Evolutionary conservation across 2,329 filamentous ascomycete species (phyloP), one percentile per base, ranked within the genome.

Genomic region (Penicillium sp.): DNA sequence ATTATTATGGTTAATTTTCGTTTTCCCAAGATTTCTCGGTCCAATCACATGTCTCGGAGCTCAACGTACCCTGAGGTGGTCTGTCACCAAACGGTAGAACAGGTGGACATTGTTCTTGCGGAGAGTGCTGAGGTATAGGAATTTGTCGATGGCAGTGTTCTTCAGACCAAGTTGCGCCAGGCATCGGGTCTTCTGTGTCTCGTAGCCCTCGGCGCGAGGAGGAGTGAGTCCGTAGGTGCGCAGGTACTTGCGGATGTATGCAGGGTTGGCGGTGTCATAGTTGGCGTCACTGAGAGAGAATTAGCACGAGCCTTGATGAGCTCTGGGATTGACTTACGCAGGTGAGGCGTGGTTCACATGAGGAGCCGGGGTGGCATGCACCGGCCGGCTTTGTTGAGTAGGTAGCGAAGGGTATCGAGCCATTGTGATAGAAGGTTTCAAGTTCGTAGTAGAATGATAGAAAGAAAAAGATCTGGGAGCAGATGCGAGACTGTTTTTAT

Each of bases 41-140:
- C 48, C 54, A 50, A 53, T 49, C 50, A 49, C 47, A 44, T 55
- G 46, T 48, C 54, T 49, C 33, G 43, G 35, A 11, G 33, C n/a
- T 54, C 41, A 55, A 55, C 70, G 51, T 66, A 77, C 75, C 69
- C 68, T 73, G 55, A 79, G 70, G 59, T 80, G 77, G 56, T 79
- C 77, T 33, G 74, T 75, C 46, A 80, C 69, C 60, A 80, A 64
- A 61, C 78, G 76, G 67, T 80, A 80, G 69, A 80, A 80, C n/a
- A 80, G 68, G 62, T 80, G 78, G 6, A 80, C 77, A 68, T 80
- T 79, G 69, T 79, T 78, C 67, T 78, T 78, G 65, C 78, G 76
- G 50, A 80, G 67, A 9, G 76, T 75, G 67, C 76, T 78, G 49
- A 80, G 71, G 62, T 80, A 80, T 50, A 78, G 73, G 65, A 79